Evolutionary conservation across 441 rosid species (phyloP), one percentile per base, ranked within the genome.

Genomic region (Gossypium davidsonii): DNA sequence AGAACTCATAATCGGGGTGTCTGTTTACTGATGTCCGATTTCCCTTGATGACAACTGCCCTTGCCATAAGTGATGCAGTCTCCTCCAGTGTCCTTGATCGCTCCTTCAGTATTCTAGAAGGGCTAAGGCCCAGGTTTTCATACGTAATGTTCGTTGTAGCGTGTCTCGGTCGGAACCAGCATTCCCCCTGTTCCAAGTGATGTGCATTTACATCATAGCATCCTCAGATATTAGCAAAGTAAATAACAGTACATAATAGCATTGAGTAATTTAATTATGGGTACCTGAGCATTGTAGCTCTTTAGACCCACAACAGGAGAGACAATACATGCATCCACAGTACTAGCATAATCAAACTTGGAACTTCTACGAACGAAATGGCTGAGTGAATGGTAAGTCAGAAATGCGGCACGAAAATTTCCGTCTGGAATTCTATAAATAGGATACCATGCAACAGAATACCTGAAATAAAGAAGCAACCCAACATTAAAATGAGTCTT

Each of bases 381-480:
- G 42, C 86, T 83, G 1, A 84, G 83, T 20, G 90, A 84, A 77
- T 83, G 90, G 52, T 81, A 86, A 51, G 86, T 86, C 78, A 86
- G 79, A 76, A 86, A 86, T 17, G 90, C 88, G 46, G 90, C 84
- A 56, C 83, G 88, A n/a, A 86, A 79, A 70, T 74, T 81, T 59
- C 87, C 84, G 63, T 84, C 85, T 6, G 90, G 90, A 73, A 83
- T 86, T 78, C 79, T 78, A 72, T 86, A 86, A 42, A 86, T 83
- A 10, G 87, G 90, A 74, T 86, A 86, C 90, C 90, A 86, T 15
- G 90, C 88, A 39, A 87, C 91, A 6, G 91, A 77, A 71, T 84
- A 85, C 91, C 91, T 84, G 81, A 67, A 82, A 79, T 53, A 3
- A 8, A 58, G 28, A 78, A 44, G 23, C 4, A 23, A 63, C 11